Base-by-base conservation (phyloP, 164 flowering plant genomes). In the Akebia trifoliata region DNA sequence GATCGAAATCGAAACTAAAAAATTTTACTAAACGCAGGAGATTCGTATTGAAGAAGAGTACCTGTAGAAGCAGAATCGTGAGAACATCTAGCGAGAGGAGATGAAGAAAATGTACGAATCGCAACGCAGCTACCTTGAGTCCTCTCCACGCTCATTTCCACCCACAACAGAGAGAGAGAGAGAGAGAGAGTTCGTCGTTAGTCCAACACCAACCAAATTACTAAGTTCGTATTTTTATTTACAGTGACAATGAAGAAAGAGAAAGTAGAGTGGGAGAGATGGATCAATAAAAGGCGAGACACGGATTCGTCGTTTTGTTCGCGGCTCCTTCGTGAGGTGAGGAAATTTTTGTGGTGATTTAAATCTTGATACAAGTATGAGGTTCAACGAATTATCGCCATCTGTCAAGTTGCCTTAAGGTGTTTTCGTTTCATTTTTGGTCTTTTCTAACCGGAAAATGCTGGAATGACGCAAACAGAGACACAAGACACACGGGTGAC, bases 1-100 rank as follows among this genome's bases (percentile, higher is more conserved):
- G 28, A 29, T 20, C 2, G 14, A 8, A 52, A 22, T 0, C 7
- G 36, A 25, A 18, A 14, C 18, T 6, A 1, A 53, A 10, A 17
- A 17, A 8, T 20, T 31, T 26, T 8, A 30, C 9, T 1, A 17
- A 2, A 14, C 17, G 22, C 9, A 22, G 34, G 2, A 26, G 52
- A 17, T 3, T 44, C 9, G 25, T 31, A 46, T n/a, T n/a, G 6
- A 11, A 7, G 9, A 11, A 24, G 46, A 57, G 56, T 51, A 74
- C 75, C 74, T 59, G 75, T 66, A 34, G 75, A 59, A 63, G 73
- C 48, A 42, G 74, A 61, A 26, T 25, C 51, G 68, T 69, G 78
- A 52, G 70, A 0, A 63, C 63, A 68, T 34, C 68, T 56, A 57
- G 73, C 62, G 69, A 66, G 28, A 25, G 72, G 54, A 44, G 73